Evolutionary conservation across 345 rosid genomes (phyloP), one percentile per base, ranked within the genome.

Genomic region (Durio zibethinus): DNA sequence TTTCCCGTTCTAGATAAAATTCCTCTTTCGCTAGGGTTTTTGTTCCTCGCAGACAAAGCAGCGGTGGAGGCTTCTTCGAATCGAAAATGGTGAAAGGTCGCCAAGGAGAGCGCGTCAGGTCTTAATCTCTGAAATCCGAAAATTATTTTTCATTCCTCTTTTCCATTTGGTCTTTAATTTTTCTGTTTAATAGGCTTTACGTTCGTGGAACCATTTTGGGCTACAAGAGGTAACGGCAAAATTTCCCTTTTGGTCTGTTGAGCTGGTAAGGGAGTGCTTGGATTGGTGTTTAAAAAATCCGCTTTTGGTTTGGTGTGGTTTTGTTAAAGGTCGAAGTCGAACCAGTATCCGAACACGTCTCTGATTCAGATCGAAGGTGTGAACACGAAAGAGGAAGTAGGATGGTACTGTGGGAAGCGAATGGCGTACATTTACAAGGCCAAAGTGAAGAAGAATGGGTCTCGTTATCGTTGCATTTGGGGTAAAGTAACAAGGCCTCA

Each of bases 21-120:
- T 10, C 7, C 14, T 25, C 18, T 40, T 40, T 11, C 47, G 0
- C 62, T 73, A 73, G 76, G 76, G 76, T 73, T 53, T 54, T 73
- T 54, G 62, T 73, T 68, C 62, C 2, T 21, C 15, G 47, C 75
- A 53, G 62, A 52, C 62, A 38, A 21, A n/a, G 72, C 61, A 31
- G 76, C 76, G 36, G 63, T 35, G 5, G 7, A 11, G 25, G 47
- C 12, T 20, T 20, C 40, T 21, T n/a, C 10, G 71, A 48, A 8
- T 1, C 75, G 75, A 85, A 84, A 86, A 90, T 90, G 94, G 94
- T 89, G 83, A 89, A 91, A 83, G 91, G 89, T 73, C 87, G 94
- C 25, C 92, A 91, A 82, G 94, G 94, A 78, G 94, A 90, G 80
- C 85, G 92, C 10, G 85, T 86, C 81, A 87, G 92, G 92, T 89